Evolutionary conservation across 129 eudicot genomes (phyloP).

Genomic region (Flaveria brownii): DNA sequence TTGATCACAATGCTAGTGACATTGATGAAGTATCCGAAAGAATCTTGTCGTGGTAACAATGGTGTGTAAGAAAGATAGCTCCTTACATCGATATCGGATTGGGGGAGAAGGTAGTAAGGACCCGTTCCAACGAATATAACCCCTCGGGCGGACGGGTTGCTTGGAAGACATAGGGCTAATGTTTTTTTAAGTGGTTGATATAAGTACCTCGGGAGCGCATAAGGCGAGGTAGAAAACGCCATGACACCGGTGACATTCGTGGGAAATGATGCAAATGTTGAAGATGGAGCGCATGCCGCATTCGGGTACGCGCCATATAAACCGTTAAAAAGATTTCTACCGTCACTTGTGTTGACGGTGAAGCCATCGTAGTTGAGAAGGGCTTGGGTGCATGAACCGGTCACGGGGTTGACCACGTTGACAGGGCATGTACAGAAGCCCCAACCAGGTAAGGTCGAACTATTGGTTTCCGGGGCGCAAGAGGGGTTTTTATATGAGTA

Average conservation of each 20-base stretch:
- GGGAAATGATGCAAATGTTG: conserved; percentile 35
- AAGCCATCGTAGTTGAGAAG: conserved; percentile 32
- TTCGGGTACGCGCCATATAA: conserved; percentile 33
- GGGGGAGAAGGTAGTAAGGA: conserved; percentile 31
- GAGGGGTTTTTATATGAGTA: conserved; percentile 22
- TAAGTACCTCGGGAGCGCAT: conserved; percentile 38
- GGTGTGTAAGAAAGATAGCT: conserved; percentile 37
- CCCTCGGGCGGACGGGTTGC: conserved; percentile 14
- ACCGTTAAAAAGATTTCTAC: conserved; percentile 20
- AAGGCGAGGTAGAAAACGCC: conserved; percentile 39
- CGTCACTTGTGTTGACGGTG: conserved; percentile 13
- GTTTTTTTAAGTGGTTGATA: conserved; percentile 23
- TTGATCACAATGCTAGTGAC: conserved; percentile 34
- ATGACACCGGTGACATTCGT: conserved; percentile 40
- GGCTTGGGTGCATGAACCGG: conserved; percentile 20
- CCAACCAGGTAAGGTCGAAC: conserved; percentile 32
- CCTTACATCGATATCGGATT: conserved; percentile 31
- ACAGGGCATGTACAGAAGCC: conserved; percentile 23
- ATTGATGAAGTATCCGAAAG: conserved; percentile 38
- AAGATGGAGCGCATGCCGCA: conserved; percentile 48
- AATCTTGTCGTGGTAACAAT: conserved; percentile 21
- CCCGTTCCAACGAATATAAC: conserved; percentile 11
- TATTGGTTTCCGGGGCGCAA: conserved; percentile 22
- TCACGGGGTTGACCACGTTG: conserved; percentile 23
- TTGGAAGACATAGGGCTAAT: conserved; percentile 51